Base-by-base conservation (phyloP, 768 basidiomycete species). In the Tylopilus subfusipes region DNA sequence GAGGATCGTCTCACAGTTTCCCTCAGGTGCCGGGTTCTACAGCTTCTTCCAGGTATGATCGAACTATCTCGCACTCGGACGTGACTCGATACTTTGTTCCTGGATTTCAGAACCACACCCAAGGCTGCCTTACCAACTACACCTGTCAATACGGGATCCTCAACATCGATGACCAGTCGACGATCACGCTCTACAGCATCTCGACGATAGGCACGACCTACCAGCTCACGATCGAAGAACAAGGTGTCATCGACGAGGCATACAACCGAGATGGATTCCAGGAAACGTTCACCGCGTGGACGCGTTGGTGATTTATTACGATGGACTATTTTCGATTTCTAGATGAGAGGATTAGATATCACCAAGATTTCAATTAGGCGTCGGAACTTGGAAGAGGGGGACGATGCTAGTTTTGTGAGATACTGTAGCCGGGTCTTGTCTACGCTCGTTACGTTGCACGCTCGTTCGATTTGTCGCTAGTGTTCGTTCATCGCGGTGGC, bases 1-100 rank as follows among this genome's bases (percentile, higher is more conserved):
- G 14, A 31, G 6, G 3, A 29, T 38, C 50, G 21, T 52, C 56
- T 63, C 21, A 51, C 10, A 14, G 21, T 54, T 38, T 3, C 16
- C 6, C 42, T 22, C 48, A 77, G 76, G 79, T 33, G 78, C 74
- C 5, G 80, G 80, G 1, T 66, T 78, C 44, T 82, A 82, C 68
- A 78, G 73, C 62, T 82, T 82, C 69, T 82, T 76, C 77, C 68
- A 71, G 63, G 78, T 75, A 61, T 48, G 63, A 51, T 10, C 19
- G 7, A 24, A 18, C 22, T 11, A 5, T 13, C 7, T 29, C 29
- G 2, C 18, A 18, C 21, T 29, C 6, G 25, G 21, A 34, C 22
- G 11, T 31, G 40, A 52, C 24, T 19, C 9, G 42, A 56, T 48
- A 12, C 47, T 59, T 60, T 21, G 56, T 42, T 19, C 13, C n/a